Conservation (phyloP, 2,329 filamentous ascomycete species). For the Calycina herbarum region DNA sequence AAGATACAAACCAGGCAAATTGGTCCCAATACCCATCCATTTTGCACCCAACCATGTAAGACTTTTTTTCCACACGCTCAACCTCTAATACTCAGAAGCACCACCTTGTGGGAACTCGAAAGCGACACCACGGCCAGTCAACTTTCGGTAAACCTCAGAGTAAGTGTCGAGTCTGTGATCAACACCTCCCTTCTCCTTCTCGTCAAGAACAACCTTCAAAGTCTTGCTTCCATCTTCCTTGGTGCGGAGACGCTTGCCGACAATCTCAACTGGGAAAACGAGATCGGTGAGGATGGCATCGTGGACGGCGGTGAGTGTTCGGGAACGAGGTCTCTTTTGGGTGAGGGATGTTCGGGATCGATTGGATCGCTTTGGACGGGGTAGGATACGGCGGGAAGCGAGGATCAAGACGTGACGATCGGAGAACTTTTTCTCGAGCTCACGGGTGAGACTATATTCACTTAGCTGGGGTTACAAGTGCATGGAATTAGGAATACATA, state of each 20-base stretch:
- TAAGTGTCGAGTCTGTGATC: slow-evolving; percentile 99
- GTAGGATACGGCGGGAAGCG: slow-evolving; percentile 96
- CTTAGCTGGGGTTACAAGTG: slow-evolving; percentile 9
- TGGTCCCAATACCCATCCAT: slow-evolving; percentile 31
- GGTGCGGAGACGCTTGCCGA: slow-evolving; percentile 97
- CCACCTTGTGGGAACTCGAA: slow-evolving; percentile 97
- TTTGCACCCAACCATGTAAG: slow-evolving; percentile 19
- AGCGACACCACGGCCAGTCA: slow-evolving; percentile 93
- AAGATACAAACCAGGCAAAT: slow-evolving; percentile 17
- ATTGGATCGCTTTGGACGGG: slow-evolving; percentile 97
- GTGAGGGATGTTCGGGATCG: slow-evolving; percentile 94
- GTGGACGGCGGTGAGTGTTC: slow-evolving; percentile 98
- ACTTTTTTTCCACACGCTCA: slow-evolving; percentile 26
- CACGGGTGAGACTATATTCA: slow-evolving; percentile 81
- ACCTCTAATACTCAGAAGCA: slow-evolving; percentile 75
- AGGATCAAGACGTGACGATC: slow-evolving; percentile 99
- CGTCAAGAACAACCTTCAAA: slow-evolving; percentile 98
- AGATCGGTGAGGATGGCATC: slow-evolving; percentile 97
- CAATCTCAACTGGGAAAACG: slow-evolving; percentile 99
- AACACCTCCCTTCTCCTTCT: slow-evolving; percentile 99
- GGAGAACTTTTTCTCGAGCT: slow-evolving; percentile 99
- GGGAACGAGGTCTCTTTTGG: slow-evolving; percentile 97
- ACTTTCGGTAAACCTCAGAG: slow-evolving; percentile 97
- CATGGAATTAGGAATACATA: slow-evolving; percentile 52
- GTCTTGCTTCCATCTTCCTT: slow-evolving; percentile 98